Evolutionary conservation across 768 basidiomycete genomes (phyloP), one percentile per base, ranked within the genome.

Genomic region (Cystofilobasidium capitatum): DNA sequence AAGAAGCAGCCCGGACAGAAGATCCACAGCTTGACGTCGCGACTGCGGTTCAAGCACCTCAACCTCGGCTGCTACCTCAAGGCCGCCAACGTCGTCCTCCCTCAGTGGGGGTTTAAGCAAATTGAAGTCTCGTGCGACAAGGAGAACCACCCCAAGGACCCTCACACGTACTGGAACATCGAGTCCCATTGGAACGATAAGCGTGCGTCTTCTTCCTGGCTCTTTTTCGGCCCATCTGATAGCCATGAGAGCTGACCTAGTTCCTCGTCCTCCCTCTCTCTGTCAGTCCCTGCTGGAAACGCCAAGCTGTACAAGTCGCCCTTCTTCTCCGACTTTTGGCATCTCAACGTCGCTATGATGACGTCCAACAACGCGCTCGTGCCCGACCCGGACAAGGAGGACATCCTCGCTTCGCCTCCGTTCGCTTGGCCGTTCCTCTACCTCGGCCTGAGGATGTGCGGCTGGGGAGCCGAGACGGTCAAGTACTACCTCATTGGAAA

Each of bases 31-130:
- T 80, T 99, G 60, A 96, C 94, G 45, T 97, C 94, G 3, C 81
- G 91, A 35, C 75, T 98, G 78, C 82, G 94, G 68, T 87, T 98
- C 80, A 82, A 81, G 69, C 94, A 99, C 75, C 74, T 83, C 61
- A 77, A 77, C 49, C 79, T 88, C 29, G 89, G 88, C 7, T 99
- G 93, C 76, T 97, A 96, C 78, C 77, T 98, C 51, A 82, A 86
- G 14, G 93, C 96, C 10, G 87, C 88, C 39, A 97, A 93, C 77
- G 83, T 86, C 2, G 81, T 89, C 62, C 77, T 99, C 44, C 96
- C 96, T 1, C 90, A 94, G 77, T 99, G 96, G 96, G 94, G 94
- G 14, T 98, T 96, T 83, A 98, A 99, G 79, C 94, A 99, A 79
- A 82, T 97, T 62, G 96, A 99, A 76, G 93, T 97, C 57, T 88